Base-by-base conservation (phyloP, 176 grass and related monocot species). In the Musa schizocarpa region DNA sequence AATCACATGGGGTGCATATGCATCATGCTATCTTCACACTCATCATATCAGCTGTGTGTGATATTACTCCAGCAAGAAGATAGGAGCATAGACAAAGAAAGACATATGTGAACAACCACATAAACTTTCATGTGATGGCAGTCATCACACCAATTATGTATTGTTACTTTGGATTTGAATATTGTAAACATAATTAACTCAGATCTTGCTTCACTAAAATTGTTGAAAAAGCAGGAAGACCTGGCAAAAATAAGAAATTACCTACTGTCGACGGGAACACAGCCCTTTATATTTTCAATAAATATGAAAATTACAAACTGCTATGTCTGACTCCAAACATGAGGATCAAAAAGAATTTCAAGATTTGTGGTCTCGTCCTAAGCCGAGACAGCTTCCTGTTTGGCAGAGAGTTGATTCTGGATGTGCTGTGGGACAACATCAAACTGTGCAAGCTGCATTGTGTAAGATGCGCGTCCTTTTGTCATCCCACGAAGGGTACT, bases 381-480 rank as follows among this genome's bases (percentile, higher is more conserved):
- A 85, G 93, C 87, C 74, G 87, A 63, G 75, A 82, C 89, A 81
- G 92, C 83, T 81, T 88, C 82, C 64, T 78, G 34, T 74, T 88
- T 96, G 0, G 89, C 63, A 16, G 93, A 86, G 26, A 96, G 68
- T 75, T 96, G 87, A 74, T 88, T 85, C 80, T 98, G 90, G 50
- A 98, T 98, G 62, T 89, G 84, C 27, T 91, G 86, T 14, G 95
- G 95, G 64, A 98, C 95, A 4, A 93, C 86, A 25, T 91, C 90
- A 34, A 98, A 98, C 61, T 91, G 88, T 7, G 89, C 88, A 3
- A 98, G 90, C 78, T 91, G 95, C 95, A 98, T 93, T 9, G 88
- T 93, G 83, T 98, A 93, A 13, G 90, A 93, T 8, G 95, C 95
- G 0, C 95, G 90, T 20, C 95, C 95, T 84, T 98, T 98, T 25